Base-by-base conservation (phyloP, 306 rosid species). In the Dicorynia guianensis region DNA sequence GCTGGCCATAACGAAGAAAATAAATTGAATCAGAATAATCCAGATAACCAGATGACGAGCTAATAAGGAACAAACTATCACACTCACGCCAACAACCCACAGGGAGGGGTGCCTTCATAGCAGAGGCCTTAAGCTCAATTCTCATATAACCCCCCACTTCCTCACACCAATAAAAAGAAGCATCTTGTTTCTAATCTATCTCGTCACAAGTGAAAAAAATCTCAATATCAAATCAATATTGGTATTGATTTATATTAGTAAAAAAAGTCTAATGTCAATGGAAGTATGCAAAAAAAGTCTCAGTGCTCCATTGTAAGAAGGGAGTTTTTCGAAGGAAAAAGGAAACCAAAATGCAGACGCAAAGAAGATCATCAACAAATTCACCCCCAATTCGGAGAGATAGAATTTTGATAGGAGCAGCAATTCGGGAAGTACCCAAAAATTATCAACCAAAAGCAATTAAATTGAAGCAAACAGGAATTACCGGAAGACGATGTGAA, bases 271-370 rank as follows among this genome's bases (percentile, higher is more conserved):
- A 61, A 25, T 34, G 56, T 19, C 44, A 60, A 69, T 14, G 55
- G 7, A 69, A 49, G n/a, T 69, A 39, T 11, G 43, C 44, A 14
- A 56, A 47, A 35, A 3, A 14, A 36, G 4, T 11, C 19, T 42
- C 2, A 11, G 40, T 58, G 67, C 34, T n/a, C n/a, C n/a, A n/a
- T n/a, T n/a, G n/a, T n/a, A n/a, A n/a, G n/a, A n/a, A n/a, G n/a
- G n/a, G n/a, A n/a, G n/a, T n/a, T n/a, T n/a, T n/a, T n/a, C n/a
- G n/a, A n/a, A 35, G 17, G 15, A n/a, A 55, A 54, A 55, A 40
- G 13, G 58, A 25, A 38, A 36, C 53, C 70, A 13, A 56, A 76
- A 76, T 69, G 84, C 60, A 7, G 72, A 25, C 11, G 53, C 67
- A 30, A 63, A 42, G 35, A 65, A 71, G 67, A 76, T 66, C 75